Conservation (phyloP, 2,329 filamentous ascomycete genomes). For the Beauveria varroae region DNA sequence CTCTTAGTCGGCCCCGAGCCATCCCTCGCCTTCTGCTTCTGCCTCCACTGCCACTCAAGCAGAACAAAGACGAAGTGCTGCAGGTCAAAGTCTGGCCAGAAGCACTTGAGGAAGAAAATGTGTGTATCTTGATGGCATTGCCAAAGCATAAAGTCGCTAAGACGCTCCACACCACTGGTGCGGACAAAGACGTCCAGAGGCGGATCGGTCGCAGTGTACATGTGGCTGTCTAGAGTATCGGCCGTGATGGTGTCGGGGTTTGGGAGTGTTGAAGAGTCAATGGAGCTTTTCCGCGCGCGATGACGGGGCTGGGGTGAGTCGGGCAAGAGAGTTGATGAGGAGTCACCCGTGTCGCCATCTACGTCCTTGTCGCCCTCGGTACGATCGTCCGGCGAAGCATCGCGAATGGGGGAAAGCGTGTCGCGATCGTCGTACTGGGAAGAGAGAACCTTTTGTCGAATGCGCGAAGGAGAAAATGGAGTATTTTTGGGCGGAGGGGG, state of each 20-base stretch:
- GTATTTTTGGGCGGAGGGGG: conserved; percentile 59
- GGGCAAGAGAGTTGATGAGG: conserved; percentile 51
- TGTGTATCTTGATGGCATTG: conserved; percentile 91
- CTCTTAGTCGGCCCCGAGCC: conserved; percentile 17
- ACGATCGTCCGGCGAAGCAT: conserved; percentile 39
- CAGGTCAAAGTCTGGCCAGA: conserved; percentile 95
- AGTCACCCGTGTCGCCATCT: conserved; percentile 42
- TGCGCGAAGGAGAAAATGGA: conserved; percentile 81
- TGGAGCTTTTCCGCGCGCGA: conserved; percentile 24
- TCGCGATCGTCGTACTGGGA: conserved; percentile 48
- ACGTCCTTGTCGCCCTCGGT: conserved; percentile 40
- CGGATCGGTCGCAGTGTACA: conserved; percentile 79
- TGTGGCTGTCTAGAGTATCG: conserved; percentile 74
- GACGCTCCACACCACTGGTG: conserved; percentile 83
- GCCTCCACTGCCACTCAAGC: conserved; percentile 75
- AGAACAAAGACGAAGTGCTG: conserved; percentile 90
- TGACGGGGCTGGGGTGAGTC: conserved; percentile 41
- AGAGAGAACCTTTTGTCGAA: conserved; percentile 75
- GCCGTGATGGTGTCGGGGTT: conserved; percentile 85
- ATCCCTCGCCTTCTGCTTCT: conserved; percentile 49
- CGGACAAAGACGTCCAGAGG: conserved; percentile 86
- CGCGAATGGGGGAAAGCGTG: conserved; percentile 40
- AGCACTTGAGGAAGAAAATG: conserved; percentile 81
- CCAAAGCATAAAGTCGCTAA: conserved; percentile 99
- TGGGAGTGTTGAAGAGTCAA: conserved; percentile 34